Conservation (phyloP, 768 basidiomycete species). For the Trametes punicea region DNA sequence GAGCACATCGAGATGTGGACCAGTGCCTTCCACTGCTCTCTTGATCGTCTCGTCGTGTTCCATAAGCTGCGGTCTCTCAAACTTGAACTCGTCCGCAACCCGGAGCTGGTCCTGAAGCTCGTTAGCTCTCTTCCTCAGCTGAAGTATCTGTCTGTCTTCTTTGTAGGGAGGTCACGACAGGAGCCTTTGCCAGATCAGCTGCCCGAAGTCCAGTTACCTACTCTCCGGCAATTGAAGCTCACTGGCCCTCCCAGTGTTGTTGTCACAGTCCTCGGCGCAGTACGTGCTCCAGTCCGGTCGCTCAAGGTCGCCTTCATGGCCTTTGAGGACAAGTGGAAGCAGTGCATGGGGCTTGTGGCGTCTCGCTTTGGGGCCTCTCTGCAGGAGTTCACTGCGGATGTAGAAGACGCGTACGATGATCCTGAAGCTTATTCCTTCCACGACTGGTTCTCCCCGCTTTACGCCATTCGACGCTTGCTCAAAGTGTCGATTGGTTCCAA, state of each 20-base stretch:
- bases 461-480: background rate
- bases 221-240: background rate
- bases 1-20: background rate
- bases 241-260: background rate
- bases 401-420: background rate
- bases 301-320: background rate
- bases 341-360: background rate
- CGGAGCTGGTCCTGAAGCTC: background rate
- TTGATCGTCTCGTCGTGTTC: background rate
- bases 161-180: background rate
- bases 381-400: background rate
- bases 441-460: constrained; percentile 5
- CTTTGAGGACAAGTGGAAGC: background rate
- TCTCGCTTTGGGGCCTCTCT: background rate
- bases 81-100: background rate
- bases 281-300: background rate
- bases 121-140: background rate
- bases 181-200: background rate
- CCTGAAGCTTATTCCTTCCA: background rate
- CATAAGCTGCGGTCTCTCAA: background rate
- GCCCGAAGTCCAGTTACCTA: background rate
- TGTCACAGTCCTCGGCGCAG: background rate
- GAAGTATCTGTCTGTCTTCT: background rate
- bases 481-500: background rate
- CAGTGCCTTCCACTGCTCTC: background rate